Base-by-base conservation (phyloP, 108 stramenopile species). In the Asterionellopsis glacialis region DNA sequence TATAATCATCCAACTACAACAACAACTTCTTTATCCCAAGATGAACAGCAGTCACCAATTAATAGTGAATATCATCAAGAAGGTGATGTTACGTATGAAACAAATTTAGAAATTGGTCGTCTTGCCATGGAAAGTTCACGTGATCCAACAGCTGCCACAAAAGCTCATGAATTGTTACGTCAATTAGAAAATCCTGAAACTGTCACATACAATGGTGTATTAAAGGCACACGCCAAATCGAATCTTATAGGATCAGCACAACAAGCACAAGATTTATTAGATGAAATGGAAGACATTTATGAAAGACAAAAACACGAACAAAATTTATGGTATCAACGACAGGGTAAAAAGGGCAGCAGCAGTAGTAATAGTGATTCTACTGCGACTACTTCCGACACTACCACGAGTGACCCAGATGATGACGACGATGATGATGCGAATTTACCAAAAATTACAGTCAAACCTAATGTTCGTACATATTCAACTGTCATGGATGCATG, bases 401-500 rank as follows among this genome's bases (percentile, higher is more conserved):
- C 33, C 7, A 7, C 33, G 5, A 33, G 33, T 7, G 33, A 33
- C 33, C n/a, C n/a, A n/a, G n/a, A n/a, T n/a, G 33, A 33, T 33
- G 33, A 33, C 7, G 33, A 33, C 7, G 7, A 5, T 2, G 33
- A 33, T 33, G 19, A 16, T 21, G 21, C 16, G 2, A 48, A 48
- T 48, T 19, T 19, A 16, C 21, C 19, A 6, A 1, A 7, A 7
- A 33, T 33, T 33, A 33, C 33, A 33, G 33, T 33, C 33, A 68
- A 68, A 41, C 59, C 67, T 7, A 63, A 69, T 47, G 39, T 53
- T 19, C 41, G 61, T 22, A 63, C 49, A 11, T 62, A 47, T 27
- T 63, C 75, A 45, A 82, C 79, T 49, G 82, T 76, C 49, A 83
- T 83, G 51, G 76, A 79, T 24, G 79, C 79, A 1, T 80, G 67